These are phyloP conservation scores for Acanthamoeba castellanii DNA, from an alignment of 208 protist genomes.

Conservation along the genomic window DNA sequence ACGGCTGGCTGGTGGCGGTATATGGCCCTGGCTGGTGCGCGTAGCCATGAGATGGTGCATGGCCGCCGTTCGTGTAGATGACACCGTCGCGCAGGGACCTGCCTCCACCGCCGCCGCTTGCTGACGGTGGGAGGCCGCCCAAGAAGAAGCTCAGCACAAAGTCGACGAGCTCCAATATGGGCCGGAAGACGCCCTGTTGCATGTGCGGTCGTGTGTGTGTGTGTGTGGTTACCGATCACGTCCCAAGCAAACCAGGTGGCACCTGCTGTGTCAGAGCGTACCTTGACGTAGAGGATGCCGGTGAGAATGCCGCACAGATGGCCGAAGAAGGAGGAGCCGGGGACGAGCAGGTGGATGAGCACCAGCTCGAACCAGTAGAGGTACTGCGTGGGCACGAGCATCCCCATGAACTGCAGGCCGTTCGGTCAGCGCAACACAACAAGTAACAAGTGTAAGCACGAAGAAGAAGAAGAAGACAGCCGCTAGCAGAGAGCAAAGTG, in stretches of 20 bases:
- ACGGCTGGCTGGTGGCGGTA: no score
- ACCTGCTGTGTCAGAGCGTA: neutral
- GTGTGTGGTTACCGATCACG: no score
- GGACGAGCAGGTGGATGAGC: slow-evolving; percentile 73
- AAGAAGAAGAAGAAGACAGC: neutral
- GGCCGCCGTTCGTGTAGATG: neutral
- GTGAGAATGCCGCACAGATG: slow-evolving; percentile 74
- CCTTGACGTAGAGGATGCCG: slow-evolving; percentile 49
- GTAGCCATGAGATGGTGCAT: neutral
- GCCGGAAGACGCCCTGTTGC: neutral
- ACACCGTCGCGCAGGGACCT: neutral
- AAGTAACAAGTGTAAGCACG: neutral
- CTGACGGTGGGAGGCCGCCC: neutral
- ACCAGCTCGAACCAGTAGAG: slow-evolving; percentile 74
- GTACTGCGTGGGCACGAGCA: slow-evolving; percentile 53
- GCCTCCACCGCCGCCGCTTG: neutral
- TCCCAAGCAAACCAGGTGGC: neutral
- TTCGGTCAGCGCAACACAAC: neutral
- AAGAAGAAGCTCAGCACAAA: slow-evolving; percentile 9
- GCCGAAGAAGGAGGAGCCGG: slow-evolving; percentile 64
- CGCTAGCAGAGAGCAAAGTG: no score
- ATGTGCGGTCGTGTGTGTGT: no score
- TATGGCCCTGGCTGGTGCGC: neutral
- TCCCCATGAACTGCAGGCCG: slow-evolving; percentile 14
- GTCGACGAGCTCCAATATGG: neutral